A percentile compares a stretch with the other conserved stretches of the same genome.
Conservation (phyloP, 495 filamentous ascomycete species). For the Tuber melanosporum region DNA sequence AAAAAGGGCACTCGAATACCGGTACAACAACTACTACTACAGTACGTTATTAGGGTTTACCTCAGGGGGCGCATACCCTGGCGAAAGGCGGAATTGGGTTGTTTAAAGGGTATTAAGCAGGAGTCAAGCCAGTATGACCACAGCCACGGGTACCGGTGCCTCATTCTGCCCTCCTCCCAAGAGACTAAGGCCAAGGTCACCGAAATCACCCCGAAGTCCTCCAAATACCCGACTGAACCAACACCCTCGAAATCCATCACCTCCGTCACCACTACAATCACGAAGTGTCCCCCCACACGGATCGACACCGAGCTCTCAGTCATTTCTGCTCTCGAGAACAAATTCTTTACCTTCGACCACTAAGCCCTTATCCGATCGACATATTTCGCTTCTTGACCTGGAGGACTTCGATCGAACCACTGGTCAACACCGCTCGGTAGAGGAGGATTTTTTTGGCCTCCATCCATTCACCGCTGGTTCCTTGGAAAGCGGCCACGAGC, state of each 20-base stretch:
- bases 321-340: slow-evolving; percentile 33
- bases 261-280: slow-evolving; percentile 18
- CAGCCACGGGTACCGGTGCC: slow-evolving; percentile 38
- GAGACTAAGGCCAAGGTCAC: slow-evolving; percentile 38
- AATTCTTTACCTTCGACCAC: slow-evolving; percentile 13
- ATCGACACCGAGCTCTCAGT: slow-evolving; percentile 33
- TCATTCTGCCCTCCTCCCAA: slow-evolving; percentile 38
- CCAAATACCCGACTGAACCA: slow-evolving; percentile 21
- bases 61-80: not conserved
- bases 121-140: slow-evolving; percentile 35
- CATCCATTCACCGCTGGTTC: slow-evolving; percentile 24
- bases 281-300: slow-evolving; percentile 24
- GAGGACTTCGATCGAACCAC: slow-evolving; percentile 25
- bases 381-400: slow-evolving; percentile 28
- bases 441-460: slow-evolving; percentile 31
- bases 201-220: slow-evolving; percentile 34
- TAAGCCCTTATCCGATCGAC: slow-evolving; percentile 22
- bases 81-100: slow-evolving; percentile 25
- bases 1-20: not conserved
- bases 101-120: slow-evolving; percentile 25
- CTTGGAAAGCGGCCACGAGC: slow-evolving; percentile 19
- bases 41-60: not conserved
- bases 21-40: not conserved
- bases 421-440: slow-evolving; percentile 14
- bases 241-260: slow-evolving; percentile 30